phyloP scores from a whole-genome alignment of 768 basidiomycete genomes.

The Suillus alpinus region DNA sequence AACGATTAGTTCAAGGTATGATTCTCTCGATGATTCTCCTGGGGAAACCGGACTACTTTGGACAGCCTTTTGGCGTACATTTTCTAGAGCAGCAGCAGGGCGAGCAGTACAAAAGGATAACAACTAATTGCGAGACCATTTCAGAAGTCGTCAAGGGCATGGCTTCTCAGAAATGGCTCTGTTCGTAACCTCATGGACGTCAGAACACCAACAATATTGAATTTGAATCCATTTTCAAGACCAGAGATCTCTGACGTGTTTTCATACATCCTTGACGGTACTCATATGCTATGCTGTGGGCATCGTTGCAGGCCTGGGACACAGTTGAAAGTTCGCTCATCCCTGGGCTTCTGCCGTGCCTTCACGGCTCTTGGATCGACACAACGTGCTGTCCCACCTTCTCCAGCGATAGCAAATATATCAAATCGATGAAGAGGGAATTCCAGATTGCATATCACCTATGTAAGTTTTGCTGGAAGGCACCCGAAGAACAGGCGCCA shows the following conservation, averaged over 20 bases:
- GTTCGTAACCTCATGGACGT: neutral
- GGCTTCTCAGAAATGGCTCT: neutral
- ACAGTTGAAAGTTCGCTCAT: neutral
- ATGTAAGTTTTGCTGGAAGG: too few species aligned
- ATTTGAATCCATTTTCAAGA: neutral
- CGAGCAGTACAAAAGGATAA: neutral
- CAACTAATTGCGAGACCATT: neutral
- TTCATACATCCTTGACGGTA: neutral
- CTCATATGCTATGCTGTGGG: neutral
- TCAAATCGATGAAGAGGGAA: neutral
- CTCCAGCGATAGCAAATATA: neutral
- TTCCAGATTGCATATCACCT: too few species aligned
- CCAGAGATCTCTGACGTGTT: neutral
- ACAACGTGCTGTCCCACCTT: neutral
- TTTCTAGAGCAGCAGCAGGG: neutral
- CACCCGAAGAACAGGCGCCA: too few species aligned
- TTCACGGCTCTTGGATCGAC: neutral
- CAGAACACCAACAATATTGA: neutral
- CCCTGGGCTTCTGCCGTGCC: neutral
- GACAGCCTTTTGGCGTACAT: neutral
- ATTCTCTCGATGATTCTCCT: too few species aligned
- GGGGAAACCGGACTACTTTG: too few species aligned
- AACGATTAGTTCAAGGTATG: neutral
- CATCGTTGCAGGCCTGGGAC: neutral
- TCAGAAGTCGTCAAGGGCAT: neutral